Evolutionary conservation across 768 basidiomycete species (phyloP), one percentile per base, ranked within the genome.

Genomic region (Leccinum uliginosum): DNA sequence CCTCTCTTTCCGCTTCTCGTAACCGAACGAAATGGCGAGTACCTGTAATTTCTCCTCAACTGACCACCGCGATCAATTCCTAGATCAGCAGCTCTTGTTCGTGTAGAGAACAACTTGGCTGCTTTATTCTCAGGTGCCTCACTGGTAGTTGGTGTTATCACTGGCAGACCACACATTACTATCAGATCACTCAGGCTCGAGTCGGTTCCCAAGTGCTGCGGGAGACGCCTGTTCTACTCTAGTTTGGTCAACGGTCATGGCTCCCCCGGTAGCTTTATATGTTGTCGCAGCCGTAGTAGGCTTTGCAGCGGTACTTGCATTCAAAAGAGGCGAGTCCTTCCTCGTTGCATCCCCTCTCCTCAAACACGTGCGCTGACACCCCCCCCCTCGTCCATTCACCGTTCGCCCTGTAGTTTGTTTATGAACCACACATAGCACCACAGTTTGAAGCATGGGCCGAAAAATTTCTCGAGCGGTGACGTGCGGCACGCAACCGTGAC

Each of bases 361-460:
- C 43, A 54, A 58, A 60, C 65, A 62, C 47, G 58, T 64, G 61
- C 53, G 45, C 66, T 61, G 54, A 65, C 65, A 57, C 64, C 56
- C 49, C 40, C n/a, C 44, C 23, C 43, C 21, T 51, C 43, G 34
- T 54, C 52, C 58, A 6, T 46, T 52, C 52, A 40, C 38, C n/a
- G 38, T n/a, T 40, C n/a, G 9, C 27, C 19, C 44, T 46, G 34
- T 56, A 89, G 86, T 83, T 83, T 54, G 80, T 89, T 27, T 87
- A 86, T 56, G 85, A 85, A 59, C 86, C 86, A 10, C 85, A 86
- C 57, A 78, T 88, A 56, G 84, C 84, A 19, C 86, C 85, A 0
- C 76, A 73, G 44, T 46, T 88, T 27, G 85, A 84, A 73, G 73
- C 68, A 51, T 74, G 74, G 71, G 68, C 68, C 2, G 72, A 75